A percentile compares a stretch with the other conserved stretches of the same genome.
Conservation (phyloP, 2,329 filamentous ascomycete genomes). For the Paraphoma sp. region DNA sequence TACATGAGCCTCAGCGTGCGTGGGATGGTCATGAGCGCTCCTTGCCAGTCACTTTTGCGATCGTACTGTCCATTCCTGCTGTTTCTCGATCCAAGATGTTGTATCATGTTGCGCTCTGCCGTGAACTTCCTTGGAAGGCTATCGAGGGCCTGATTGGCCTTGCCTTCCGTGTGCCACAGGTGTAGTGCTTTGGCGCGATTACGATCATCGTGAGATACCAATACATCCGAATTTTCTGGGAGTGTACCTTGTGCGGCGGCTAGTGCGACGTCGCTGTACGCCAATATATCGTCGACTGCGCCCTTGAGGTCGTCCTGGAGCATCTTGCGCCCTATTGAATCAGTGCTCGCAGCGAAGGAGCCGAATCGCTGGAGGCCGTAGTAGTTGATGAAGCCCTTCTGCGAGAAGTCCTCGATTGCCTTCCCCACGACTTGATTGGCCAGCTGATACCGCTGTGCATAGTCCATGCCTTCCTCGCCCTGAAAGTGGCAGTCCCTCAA, state of each 20-base stretch:
- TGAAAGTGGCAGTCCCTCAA: conserved; percentile 81
- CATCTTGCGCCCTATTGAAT: conserved; percentile 83
- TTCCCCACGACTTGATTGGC: conserved; percentile 59
- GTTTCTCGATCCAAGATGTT: conserved; percentile 67
- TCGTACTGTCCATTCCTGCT: conserved; percentile 53
- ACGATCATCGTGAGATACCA: conserved; percentile 76
- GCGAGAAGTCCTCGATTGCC: conserved; percentile 70
- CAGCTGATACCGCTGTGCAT: conserved; percentile 53
- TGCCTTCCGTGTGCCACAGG: conserved; percentile 70
- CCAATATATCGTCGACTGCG: conserved; percentile 78
- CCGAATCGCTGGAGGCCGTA: conserved; percentile 98
- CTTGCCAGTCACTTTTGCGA: conserved; percentile 73
- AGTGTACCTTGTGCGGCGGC: conserved; percentile 56
- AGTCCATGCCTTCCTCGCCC: conserved; percentile 44
- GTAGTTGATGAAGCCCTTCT: conserved; percentile 93
- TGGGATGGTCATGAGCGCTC: conserved; percentile 80
- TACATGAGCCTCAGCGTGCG: conserved; percentile 91
- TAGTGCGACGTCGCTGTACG: conserved; percentile 71
- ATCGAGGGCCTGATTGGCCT: conserved; percentile 66
- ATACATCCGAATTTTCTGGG: conserved; percentile 44
- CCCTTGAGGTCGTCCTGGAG: conserved; percentile 81
- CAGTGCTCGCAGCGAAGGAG: conserved; percentile 83
- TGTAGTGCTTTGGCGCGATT: conserved; percentile 80
- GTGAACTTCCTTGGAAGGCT: conserved; percentile 80
- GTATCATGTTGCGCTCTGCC: conserved; percentile 80